phyloP scores from a whole-genome alignment of 306 rosid species.

The Macrotyloma uniflorum region DNA sequence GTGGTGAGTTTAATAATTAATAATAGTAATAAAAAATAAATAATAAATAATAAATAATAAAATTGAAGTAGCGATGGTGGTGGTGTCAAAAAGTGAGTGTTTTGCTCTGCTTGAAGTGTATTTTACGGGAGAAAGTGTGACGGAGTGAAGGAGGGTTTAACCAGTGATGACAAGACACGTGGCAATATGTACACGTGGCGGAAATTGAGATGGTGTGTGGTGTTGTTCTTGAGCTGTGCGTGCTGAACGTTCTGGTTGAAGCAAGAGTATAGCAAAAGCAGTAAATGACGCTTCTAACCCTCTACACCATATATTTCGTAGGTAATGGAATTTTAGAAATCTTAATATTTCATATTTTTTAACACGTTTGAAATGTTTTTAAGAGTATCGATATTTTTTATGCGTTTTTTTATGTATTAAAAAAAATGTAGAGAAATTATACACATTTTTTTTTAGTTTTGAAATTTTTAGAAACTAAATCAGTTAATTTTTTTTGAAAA shows the following conservation, averaged over 20 bases:
- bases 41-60: background rate
- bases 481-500: too few species aligned
- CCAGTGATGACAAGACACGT: constrained; percentile 10
- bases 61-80: background rate
- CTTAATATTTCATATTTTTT: too few species aligned
- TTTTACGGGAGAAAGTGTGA: constrained; percentile 42
- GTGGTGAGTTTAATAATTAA: background rate
- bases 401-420: too few species aligned
- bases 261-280: background rate
- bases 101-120: background rate
- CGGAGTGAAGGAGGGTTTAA: background rate
- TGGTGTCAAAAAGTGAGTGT: background rate
- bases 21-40: background rate
- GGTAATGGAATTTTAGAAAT: too few species aligned
- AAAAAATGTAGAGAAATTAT: too few species aligned
- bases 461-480: too few species aligned
- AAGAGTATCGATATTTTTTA: too few species aligned
- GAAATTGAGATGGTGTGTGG: background rate
- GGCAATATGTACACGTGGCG: constrained; percentile 36
- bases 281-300: constrained; percentile 8
- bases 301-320: too few species aligned
- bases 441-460: too few species aligned
- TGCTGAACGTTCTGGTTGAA: background rate
- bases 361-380: too few species aligned
- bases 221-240: constrained; percentile 27